Evolutionary conservation across 331 rosid genomes (phyloP), one percentile per base, ranked within the genome.

Genomic region (Malus hybrid): DNA sequence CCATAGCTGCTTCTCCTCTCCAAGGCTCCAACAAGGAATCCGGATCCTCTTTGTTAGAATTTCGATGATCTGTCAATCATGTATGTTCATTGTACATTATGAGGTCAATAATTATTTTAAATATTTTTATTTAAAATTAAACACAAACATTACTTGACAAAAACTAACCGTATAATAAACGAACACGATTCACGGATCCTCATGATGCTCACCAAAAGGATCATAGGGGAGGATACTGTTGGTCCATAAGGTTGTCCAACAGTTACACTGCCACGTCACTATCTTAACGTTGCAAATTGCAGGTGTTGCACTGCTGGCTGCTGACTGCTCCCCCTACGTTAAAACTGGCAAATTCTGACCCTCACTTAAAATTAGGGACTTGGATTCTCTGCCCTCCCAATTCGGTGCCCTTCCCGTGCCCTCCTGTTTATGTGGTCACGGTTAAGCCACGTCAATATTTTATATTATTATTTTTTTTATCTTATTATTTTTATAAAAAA

Each of bases 1-100:
- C 90, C 87, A 90, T 81, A 69, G 82, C 67, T 76, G 19, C 78
- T 67, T 74, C 16, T 65, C 57, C 10, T 65, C 16, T 65, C 16
- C 65, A 74, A 18, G 62, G 61, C 48, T 67, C 29, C 34, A 32
- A 31, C 69, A 19, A 73, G 11, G 44, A 39, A 2, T 9, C 44
- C 3, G 1, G 12, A 39, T 39, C 4, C 4, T 39, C 12, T 39
- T 39, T 9, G 44, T 39, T 9, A 39, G 1, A 0, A 8, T 39
- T 1, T 12, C 0, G 11, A 39, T 0, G 0, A 39, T 39, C 3
- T 1, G 12, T 39, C 4, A 9, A 39, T 39, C 0, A 0, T 39
- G 0, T 9, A 0, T 39, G 1, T 39, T 39, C 0, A 39, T 0
- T 0, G 12, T 39, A 39, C 4, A 39, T 39, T 0, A 3, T 39